Percentiles rank a stretch among this genome's conserved stretches.
Evolutionary conservation across 2,329 filamentous ascomycete genomes (phyloP).

Genomic region (Verticillium nonalfalfae): DNA sequence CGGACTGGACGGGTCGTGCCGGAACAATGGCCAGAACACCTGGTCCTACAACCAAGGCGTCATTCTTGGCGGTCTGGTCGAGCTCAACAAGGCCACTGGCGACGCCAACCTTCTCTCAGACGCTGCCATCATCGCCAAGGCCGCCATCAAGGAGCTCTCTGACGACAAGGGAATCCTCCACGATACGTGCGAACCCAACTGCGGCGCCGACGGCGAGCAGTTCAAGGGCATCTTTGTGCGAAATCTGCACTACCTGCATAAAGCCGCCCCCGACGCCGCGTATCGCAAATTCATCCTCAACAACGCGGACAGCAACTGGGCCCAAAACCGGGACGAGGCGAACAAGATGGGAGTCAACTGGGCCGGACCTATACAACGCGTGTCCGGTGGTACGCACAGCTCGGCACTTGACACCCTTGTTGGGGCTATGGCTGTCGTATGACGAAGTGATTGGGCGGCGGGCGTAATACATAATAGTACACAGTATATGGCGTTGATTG

Average conservation of each 20-base stretch:
- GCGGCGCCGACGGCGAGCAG: conserved; percentile 46
- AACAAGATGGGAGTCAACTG: conserved; percentile 57
- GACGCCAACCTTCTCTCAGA: conserved; percentile 32
- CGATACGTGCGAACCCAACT: conserved; percentile 40
- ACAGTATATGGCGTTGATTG: not conserved
- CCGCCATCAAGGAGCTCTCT: conserved; percentile 39
- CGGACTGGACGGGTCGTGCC: conserved; percentile 39
- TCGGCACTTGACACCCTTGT: conserved; percentile 62
- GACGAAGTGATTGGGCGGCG: not conserved
- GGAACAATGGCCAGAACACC: conserved; percentile 42
- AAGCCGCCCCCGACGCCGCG: conserved; percentile 36
- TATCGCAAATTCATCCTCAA: conserved; percentile 49
- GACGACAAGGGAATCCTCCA: conserved; percentile 40
- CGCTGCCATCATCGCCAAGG: conserved; percentile 43
- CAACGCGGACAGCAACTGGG: conserved; percentile 64
- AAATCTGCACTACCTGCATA: conserved; percentile 54
- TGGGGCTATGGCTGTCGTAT: conserved; percentile 43
- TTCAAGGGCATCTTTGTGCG: conserved; percentile 70
- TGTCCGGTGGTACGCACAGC: conserved; percentile 54
- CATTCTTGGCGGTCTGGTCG: conserved; percentile 47
- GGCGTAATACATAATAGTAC: not conserved
- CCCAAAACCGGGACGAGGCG: conserved; percentile 41
- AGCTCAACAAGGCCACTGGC: conserved; percentile 38
- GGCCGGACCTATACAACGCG: conserved; percentile 50
- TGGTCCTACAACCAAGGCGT: conserved; percentile 56